Base-by-base conservation (phyloP, 768 basidiomycete genomes). In the Psilocybe azurescens region DNA sequence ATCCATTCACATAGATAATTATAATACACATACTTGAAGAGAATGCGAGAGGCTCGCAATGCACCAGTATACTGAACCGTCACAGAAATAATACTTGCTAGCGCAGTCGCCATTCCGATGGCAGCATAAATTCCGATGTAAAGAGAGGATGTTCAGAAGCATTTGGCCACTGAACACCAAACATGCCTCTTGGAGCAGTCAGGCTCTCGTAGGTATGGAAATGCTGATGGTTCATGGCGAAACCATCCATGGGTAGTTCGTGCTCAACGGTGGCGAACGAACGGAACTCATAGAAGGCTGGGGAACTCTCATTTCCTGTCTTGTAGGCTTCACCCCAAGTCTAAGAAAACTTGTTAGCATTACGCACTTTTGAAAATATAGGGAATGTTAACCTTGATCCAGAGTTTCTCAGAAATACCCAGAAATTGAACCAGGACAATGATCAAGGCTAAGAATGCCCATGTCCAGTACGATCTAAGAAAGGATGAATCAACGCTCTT, bases 301-400 rank as follows among this genome's bases (percentile, higher is more conserved):
- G 65, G 2, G 65, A 29, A 24, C 56, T 53, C 1, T 63, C 65
- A 33, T 53, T 64, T 38, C 41, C 33, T 14, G 32, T 56, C 16
- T 73, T 62, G 64, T 89, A 89, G 1, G 87, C 89, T 62, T 87
- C 82, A 9, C 89, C 89, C 91, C 91, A 93, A 32, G 79, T 77
- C 85, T 86, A 59, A 6, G 20, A n/a, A n/a, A 39, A 36, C 29
- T 0, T 24, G 36, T 58, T 10, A 39, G n/a, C 44, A 64, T 20
- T 18, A 13, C 7, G 33, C 14, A 36, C 14, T 48, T 14, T 9
- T 24, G 33, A 38, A 38, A 49, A 16, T 28, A 56, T n/a, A 36
- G 38, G 6, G 38, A 33, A 20, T 11, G 20, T 70, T 3, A 49
- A 89, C 85, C 80, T 84, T 91, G 68, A 94, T 88, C 92, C 92